Evolutionary conservation across 1,139 yeast species (phyloP).

Genomic region (Suhomyces guaymorum): DNA sequence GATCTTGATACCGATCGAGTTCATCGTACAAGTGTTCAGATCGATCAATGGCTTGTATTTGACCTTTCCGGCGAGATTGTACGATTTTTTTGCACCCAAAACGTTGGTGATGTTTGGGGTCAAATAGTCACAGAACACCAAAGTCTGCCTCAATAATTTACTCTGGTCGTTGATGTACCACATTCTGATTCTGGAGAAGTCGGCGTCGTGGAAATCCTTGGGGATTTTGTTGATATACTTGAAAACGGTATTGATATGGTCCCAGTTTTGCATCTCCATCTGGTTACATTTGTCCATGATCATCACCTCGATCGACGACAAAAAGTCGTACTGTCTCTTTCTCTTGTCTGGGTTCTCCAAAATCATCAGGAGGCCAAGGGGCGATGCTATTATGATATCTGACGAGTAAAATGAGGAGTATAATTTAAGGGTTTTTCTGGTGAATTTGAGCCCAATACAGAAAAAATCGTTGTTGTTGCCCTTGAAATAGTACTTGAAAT

Average conservation of each 20-base stretch:
- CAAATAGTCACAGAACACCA: slow-evolving; percentile 68
- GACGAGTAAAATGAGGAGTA: slow-evolving; percentile 84
- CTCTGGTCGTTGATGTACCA: slow-evolving; percentile 90
- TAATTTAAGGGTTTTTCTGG: slow-evolving; percentile 81
- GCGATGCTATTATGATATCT: slow-evolving; percentile 88
- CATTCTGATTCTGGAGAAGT: slow-evolving; percentile 87
- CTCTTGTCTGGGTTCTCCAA: slow-evolving; percentile 64
- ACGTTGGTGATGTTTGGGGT: slow-evolving; percentile 82
- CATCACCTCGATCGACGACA: slow-evolving; percentile 83
- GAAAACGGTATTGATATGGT: slow-evolving; percentile 71
- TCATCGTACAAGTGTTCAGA: slow-evolving; percentile 45
- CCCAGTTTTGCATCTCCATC: slow-evolving; percentile 92
- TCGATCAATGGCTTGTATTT: slow-evolving; percentile 49
- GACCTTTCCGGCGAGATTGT: slow-evolving; percentile 65
- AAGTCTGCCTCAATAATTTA: slow-evolving; percentile 70
- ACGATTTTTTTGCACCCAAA: slow-evolving; percentile 55
- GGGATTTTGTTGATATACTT: slow-evolving; percentile 78
- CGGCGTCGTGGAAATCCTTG: slow-evolving; percentile 75
- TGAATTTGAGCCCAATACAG: slow-evolving; percentile 83
- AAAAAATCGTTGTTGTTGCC: slow-evolving; percentile 95
- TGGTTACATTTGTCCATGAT: slow-evolving; percentile 84
- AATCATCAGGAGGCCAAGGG: slow-evolving; percentile 83
- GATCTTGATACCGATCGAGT: slow-evolving; percentile 56
- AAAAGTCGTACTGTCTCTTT: slow-evolving; percentile 65
- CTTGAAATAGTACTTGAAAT: slow-evolving; percentile 73